Base-by-base conservation (phyloP, 164 flowering plant genomes). In the Dillenia suffruticosa region DNA sequence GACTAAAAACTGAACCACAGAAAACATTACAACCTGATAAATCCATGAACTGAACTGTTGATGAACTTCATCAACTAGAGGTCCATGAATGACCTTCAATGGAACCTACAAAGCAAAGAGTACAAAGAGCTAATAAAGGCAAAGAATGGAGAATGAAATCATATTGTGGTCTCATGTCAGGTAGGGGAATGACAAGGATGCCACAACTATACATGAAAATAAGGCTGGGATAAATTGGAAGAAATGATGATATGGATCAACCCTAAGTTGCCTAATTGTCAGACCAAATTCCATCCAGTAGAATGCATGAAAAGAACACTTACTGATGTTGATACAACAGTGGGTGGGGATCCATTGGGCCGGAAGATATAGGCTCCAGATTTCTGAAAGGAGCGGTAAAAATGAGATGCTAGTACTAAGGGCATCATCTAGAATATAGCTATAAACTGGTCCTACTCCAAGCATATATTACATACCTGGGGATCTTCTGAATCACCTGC, bases 311-410 rank as follows among this genome's bases (percentile, higher is more conserved):
- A 32, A 32, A 70, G 64, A 63, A n/a, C n/a, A 58, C 84, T 84
- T 72, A 90, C 97, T 64, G 78, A 71, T 78, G 77, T 77, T 24
- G 89, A 82, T 67, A 76, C 74, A 49, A 71, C 65, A 32, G 59
- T 59, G 62, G 93, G 82, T 57, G 76, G 67, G 8, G 81, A 57
- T 7, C 75, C 84, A 68, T 72, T 56, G 12, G 95, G 98, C 45
- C 89, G 82, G 61, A 92, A 92, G 67, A 92, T 86, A 59, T 92
- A 92, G 16, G 98, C 98, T 63, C 93, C 91, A 64, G 98, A 92
- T 63, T 81, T 66, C 92, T 91, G 70, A 51, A 58, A 62, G 46
- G 66, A 58, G 51, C 10, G 69, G 67, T 44, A 49, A 49, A 13
- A 15, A 54, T 48, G 8, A 44, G 46, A 66, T 48, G 49, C 45